These are phyloP conservation scores for Alloteropsis semialata DNA, from an alignment of 176 grass and related monocot species.

Conservation along the genomic window DNA sequence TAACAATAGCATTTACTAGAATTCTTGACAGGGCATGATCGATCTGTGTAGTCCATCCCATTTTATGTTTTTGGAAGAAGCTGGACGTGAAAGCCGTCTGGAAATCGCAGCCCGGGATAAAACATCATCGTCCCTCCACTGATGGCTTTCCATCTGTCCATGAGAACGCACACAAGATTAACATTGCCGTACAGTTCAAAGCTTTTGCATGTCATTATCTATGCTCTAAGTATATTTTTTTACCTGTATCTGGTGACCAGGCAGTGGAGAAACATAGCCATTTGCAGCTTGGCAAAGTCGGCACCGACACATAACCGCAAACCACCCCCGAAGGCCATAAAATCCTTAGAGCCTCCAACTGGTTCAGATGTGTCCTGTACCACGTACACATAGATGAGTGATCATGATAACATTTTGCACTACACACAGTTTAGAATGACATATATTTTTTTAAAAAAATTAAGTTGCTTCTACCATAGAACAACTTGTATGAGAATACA, in stretches of 20 bases:
- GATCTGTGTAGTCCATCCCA: no score
- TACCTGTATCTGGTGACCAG: constrained; percentile 60
- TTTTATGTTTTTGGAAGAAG: constrained; percentile 9
- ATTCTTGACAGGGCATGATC: no score
- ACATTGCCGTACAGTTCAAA: neutral
- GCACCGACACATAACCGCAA: constrained; percentile 50
- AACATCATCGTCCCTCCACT: constrained; percentile 42
- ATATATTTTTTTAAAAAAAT: no score
- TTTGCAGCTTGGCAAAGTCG: constrained; percentile 57
- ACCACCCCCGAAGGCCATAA: constrained; percentile 65
- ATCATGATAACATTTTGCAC: neutral
- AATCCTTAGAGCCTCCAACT: constrained; percentile 55
- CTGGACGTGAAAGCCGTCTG: constrained; percentile 6
- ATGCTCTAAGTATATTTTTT: no score
- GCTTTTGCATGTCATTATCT: no score
- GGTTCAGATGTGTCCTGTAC: constrained; percentile 34
- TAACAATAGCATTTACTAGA: no score
- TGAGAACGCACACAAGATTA: neutral
- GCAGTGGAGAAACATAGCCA: constrained; percentile 57
- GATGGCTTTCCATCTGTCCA: constrained; percentile 35
- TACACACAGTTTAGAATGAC: neutral
- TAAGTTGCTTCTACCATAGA: no score
- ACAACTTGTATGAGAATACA: no score
- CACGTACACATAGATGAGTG: neutral
- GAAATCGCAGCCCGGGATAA: constrained; percentile 1